Base-by-base conservation (phyloP, 805 yeast genomes). In the Kluyveromyces nonfermentans region DNA sequence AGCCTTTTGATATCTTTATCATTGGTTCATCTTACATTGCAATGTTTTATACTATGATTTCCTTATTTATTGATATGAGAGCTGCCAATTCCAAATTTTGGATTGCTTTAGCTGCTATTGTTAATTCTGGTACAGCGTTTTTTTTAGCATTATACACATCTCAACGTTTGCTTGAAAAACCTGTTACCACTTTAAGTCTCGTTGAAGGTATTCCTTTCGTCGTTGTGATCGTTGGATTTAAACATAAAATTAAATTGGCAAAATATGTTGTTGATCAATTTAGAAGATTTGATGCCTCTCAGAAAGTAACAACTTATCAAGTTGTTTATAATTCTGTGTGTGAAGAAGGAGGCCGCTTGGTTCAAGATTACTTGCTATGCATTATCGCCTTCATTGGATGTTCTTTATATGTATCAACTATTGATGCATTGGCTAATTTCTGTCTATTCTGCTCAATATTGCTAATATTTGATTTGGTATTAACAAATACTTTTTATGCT, bases 201-300 rank as follows among this genome's bases (percentile, higher is more conserved):
- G 77, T 88, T 45, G 97, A 90, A 67, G 97, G 97, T 30, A 67
- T 90, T 37, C 98, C 98, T 18, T 90, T 90, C 64, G 74, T 90
- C 57, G 95, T 90, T 18, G 87, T 95, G 17, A 81, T 87, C 4
- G 78, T 90, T 57, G 98, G 97, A 1, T 90, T 90, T 65, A 88
- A 86, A 60, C 84, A 85, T 61, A 87, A 89, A 56, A 75, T 86
- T 16, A 70, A 77, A 10, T 72, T 88, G 50, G 82, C 96, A 1
- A 67, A 74, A 17, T 74, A 76, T 37, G 80, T 82, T 19, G 56
- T 76, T 53, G 62, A 65, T 33, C 57, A 63, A 41, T 57, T 56
- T 56, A 49, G 59, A 55, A 53, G 53, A 44, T 51, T 60, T 40
- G 66, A 64, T 20, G 51, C 67, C 16, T 59, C 70, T 31, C 57